Evolutionary conservation across 2,329 filamentous ascomycete species (phyloP), one percentile per base, ranked within the genome.

Genomic region (Paracamarosporium sp.): DNA sequence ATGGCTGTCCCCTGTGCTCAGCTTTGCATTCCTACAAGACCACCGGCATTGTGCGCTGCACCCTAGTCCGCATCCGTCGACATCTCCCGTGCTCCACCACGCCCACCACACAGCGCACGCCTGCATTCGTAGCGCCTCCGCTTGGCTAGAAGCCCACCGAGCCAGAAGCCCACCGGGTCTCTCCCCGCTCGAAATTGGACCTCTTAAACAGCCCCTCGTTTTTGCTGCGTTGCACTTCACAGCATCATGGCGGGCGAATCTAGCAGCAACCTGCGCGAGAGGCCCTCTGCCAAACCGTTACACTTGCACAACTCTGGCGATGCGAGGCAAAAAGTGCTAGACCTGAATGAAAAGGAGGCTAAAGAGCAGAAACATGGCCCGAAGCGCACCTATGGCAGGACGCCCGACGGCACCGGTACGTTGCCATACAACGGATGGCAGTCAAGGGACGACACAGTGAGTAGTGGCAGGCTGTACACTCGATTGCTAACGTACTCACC

Each of bases 391-490:
- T 97, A 91, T 82, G 94, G 94, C 55, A 88, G 93, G 64, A 97
- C 94, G 13, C 92, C 92, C 28, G 90, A 93, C 79, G 94, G 94
- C 70, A 96, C 87, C 79, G 88, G 94, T 97, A 85, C 78, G 91
- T 83, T 53, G n/a, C n/a, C n/a, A 22, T 13, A 35, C 46, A 13
- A 25, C 4, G 27, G 11, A 31, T 15, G 24, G 47, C n/a, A 36
- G 31, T n/a, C 35, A 11, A 35, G 4, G 36, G 6, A 15, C 11
- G 33, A 43, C 8, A 7, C 60, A 38, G 52, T 46, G 50, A 44
- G 52, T 43, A 41, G 22, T 41, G 40, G 28, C 47, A 33, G 50
- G 28, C 40, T 17, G n/a, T 35, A 47, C 28, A 56, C 45, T 53
- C 46, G 41, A 40, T 35, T 57, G 56, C 68, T 71, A 56, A 74